Base-by-base conservation (phyloP, 768 basidiomycete genomes). In the Suillus decipiens region DNA sequence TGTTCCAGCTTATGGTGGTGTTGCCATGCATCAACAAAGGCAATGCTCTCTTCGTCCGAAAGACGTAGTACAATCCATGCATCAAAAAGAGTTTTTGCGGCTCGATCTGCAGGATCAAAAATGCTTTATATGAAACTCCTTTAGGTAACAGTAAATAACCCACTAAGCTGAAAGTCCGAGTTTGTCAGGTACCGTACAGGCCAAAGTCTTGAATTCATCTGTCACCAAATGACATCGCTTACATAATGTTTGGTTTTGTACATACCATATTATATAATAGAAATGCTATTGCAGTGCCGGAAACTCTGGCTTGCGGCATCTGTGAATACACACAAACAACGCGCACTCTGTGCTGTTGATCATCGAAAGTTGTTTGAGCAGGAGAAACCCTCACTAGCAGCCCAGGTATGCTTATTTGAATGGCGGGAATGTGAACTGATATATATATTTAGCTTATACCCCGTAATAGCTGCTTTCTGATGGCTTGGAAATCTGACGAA, bases 21-120 rank as follows among this genome's bases (percentile, higher is more conserved):
- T 67, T 89, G 86, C 87, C 86, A 88, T 59, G 79, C 78, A 55
- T 90, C 86, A 15, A 89, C 82, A 10, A 89, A 65, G 1, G 70
- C 72, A 28, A 81, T 79, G 0, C 89, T 84, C 63, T 90, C 88
- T 31, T 85, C 83, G 60, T 95, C 92, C 0, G 86, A 79, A 66
- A 95, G 75, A 45, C 83, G n/a, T n/a, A n/a, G 80, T 9, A 84
- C 83, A 0, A 96, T 78, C 0, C 86, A 82, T 2, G 93, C 84
- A 48, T 94, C 92, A 62, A 98, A 95, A 1, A 96, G 78, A 3
- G 87, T 75, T 55, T 89, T 82, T 10, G 93, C 88, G 0, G 95
- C 88, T 57, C 88, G 86, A 60, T 77, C 90, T 91, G 70, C 48
- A 66, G 57, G 63, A 31, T 53, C 24, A n/a, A 51, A 48, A 39